Evolutionary conservation across 352 stramenopile genomes (phyloP), one percentile per base, ranked within the genome.

Genomic region (Phytophthora foliorum): DNA sequence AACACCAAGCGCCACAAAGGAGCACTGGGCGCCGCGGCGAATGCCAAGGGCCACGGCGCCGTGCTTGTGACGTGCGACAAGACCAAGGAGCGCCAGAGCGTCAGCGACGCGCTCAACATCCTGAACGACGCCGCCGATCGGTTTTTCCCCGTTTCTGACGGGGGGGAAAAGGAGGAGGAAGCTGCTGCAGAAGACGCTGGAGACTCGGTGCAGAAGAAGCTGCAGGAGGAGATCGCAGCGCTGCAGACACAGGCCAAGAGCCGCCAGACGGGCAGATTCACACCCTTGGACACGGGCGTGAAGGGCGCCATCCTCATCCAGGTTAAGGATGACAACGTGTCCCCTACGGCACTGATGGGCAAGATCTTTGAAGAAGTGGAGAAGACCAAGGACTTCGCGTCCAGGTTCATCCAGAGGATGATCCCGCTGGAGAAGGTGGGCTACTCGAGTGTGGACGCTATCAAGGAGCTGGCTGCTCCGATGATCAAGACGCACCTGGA

Each of bases 1-100:
- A 62, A 71, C 7, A 65, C 79, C 56, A 93, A 92, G 74, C 84
- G 84, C 41, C 80, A 91, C 60, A 89, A 92, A 45, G 81, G 83
- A 27, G 60, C 73, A 16, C 44, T 87, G 19, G 68, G 58, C 4
- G 63, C 75, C 29, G 86, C 86, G 1, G 71, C 80, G 2, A 88
- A 72, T 48, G 86, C 84, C 21, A 92, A 92, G 61, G 82, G 82
- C 31, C 80, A 67, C 13, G 77, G 75, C 9, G 86, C 73, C 51
- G 74, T 94, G 25, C 69, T 94, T 8, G 80, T 94, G 41, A 94
- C 84, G 27, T 94, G 86, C 51, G 86, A 94, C 55, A 86, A 84
- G 63, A 92, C 77, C 19, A 92, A 91, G 61, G 86, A 94, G 69
- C 80, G 82, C 39, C 86, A 90, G 69, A 87, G 79, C 53, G 83